Conservation (phyloP, 1,284 basidiomycete species). For the Ustilago shanxiensis region DNA sequence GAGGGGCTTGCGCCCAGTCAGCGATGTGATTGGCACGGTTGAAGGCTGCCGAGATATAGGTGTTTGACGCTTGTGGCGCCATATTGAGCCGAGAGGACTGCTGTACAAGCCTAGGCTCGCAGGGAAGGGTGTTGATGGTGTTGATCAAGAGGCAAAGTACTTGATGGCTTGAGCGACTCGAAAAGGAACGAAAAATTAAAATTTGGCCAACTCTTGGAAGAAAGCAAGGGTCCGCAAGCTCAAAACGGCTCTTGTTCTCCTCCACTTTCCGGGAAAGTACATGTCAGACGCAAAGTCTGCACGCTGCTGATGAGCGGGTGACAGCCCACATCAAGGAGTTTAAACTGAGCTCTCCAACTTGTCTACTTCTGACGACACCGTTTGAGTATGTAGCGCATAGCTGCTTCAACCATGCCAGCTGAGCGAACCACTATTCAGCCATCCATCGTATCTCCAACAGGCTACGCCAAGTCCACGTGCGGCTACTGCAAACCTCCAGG, state of each 20-base stretch:
- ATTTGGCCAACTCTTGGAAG: not conserved
- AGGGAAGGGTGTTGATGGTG: conserved; percentile 2
- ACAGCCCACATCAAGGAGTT: conserved; percentile 5
- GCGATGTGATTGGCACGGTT: conserved; percentile 62
- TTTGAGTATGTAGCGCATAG: conserved; percentile 8
- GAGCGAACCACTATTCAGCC: conserved; percentile 20
- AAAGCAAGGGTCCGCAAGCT: conserved; percentile 26
- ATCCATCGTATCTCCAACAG: conserved; percentile 71
- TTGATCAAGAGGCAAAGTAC: too few relatives aligned
- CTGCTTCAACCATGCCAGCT: conserved; percentile 12
- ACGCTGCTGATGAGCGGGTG: too few relatives aligned
- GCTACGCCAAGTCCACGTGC: conserved; percentile 70
- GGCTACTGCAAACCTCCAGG: conserved; percentile 72
- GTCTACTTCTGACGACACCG: not conserved
- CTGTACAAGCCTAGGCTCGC: not conserved
- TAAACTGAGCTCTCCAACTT: not conserved
- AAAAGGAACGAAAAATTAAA: conserved; percentile 10
- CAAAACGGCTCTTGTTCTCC: not conserved
- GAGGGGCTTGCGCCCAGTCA: conserved; percentile 52
- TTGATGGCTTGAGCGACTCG: conserved; percentile 24
- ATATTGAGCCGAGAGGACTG: conserved; percentile 11
- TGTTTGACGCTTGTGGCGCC: conserved; percentile 37
- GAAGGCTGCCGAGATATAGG: conserved; percentile 63
- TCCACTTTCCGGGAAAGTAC: too few relatives aligned
- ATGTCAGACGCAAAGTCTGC: too few relatives aligned